Conservation (phyloP, 2,329 filamentous ascomycete species). For the Pezicula neosporulosa region DNA sequence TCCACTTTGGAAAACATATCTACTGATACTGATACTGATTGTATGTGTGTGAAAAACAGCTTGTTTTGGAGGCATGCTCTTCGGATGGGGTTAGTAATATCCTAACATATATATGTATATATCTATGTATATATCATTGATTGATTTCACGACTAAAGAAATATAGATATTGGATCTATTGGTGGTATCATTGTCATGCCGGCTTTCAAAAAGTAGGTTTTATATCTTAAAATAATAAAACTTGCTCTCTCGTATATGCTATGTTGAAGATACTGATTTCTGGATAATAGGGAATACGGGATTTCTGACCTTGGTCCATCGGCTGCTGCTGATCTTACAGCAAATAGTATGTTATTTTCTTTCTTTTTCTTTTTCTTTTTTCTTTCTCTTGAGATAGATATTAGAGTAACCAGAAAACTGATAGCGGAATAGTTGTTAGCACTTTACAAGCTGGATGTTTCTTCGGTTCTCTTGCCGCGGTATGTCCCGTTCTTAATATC, state of each 20-base stretch:
- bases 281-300: conserved; percentile 26
- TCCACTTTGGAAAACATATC: neutral
- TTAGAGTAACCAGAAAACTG: neutral
- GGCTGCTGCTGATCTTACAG: conserved; percentile 51
- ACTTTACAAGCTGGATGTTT: conserved; percentile 68
- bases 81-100: conserved; percentile 44
- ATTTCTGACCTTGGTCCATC: conserved; percentile 26
- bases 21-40: too few species aligned
- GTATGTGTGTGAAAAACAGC: too few species aligned
- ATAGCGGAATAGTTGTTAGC: conserved; percentile 51
- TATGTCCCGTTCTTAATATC: conserved; percentile 11
- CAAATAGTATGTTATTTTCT: conserved; percentile 35
- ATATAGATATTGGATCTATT: conserved; percentile 67
- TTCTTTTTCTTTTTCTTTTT: too few species aligned
- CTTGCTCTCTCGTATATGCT: neutral
- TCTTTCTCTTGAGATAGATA: too few species aligned
- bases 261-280: conserved; percentile 43
- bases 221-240: neutral
- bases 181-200: conserved; percentile 69
- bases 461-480: conserved; percentile 53
- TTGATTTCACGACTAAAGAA: neutral
- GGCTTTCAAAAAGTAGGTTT: conserved; percentile 50
- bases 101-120: too few species aligned
- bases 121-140: too few species aligned
- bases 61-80: conserved; percentile 65